These are phyloP conservation scores for Limonium bicolor DNA, from an alignment of 148 eudicot species.

Conservation along the genomic window DNA sequence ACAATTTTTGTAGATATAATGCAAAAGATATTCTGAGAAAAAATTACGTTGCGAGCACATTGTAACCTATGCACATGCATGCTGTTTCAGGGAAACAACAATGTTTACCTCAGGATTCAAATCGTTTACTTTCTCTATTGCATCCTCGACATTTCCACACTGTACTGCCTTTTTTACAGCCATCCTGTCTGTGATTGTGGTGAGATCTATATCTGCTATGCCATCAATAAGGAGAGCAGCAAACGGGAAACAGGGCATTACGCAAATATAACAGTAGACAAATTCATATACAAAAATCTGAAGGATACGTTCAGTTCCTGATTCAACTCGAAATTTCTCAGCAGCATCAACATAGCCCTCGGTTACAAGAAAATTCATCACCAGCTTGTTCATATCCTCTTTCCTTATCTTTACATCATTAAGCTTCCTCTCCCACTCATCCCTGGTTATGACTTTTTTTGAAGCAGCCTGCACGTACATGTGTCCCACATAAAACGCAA, in stretches of 20 bases:
- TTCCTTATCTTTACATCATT: constrained; percentile 67
- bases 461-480: too few relatives aligned
- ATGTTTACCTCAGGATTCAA: constrained; percentile 75
- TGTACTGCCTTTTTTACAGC: constrained; percentile 96
- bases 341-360: constrained; percentile 97
- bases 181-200: constrained; percentile 85
- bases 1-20: background rate
- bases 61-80: background rate
- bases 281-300: background rate
- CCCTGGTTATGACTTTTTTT: constrained; percentile 74
- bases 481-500: too few relatives aligned
- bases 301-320: constrained; percentile 97
- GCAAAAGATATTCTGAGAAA: background rate
- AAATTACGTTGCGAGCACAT: too few relatives aligned
- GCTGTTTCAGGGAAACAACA: background rate
- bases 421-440: constrained; percentile 94
- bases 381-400: constrained; percentile 86
- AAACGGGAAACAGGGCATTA: constrained; percentile 1
- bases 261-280: background rate
- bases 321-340: constrained; percentile 69
- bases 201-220: constrained; percentile 80
- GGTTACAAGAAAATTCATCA: constrained; percentile 91
- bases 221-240: constrained; percentile 42
- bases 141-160: constrained; percentile 82
- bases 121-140: constrained; percentile 97